Conservation (phyloP, 371 early-diverging fungal genomes). For the Mucor racemosus region DNA sequence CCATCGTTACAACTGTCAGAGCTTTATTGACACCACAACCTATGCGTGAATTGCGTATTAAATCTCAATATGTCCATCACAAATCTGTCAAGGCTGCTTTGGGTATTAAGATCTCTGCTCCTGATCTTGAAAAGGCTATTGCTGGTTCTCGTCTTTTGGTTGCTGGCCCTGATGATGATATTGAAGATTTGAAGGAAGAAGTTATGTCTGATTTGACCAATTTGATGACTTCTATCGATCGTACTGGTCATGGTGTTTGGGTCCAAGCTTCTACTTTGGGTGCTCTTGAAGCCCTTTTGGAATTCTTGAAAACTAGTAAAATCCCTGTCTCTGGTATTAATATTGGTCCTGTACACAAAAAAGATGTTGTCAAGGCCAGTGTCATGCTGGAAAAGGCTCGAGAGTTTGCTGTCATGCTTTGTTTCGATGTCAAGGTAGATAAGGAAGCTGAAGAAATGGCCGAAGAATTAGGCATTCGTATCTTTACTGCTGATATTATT, state of each 20-base stretch:
- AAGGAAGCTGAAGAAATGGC: conserved; percentile 96
- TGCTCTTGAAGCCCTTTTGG: conserved; percentile 98
- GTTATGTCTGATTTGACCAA: conserved; percentile 89
- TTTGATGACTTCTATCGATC: conserved; percentile 83
- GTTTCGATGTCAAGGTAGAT: conserved; percentile 99
- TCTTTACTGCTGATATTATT: conserved; percentile 99
- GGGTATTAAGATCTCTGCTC: conserved; percentile 98
- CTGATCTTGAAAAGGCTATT: conserved; percentile 97
- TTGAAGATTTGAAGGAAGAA: conserved; percentile 93
- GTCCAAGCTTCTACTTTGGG: conserved; percentile 99
- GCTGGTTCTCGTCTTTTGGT: conserved; percentile 98
- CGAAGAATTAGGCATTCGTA: conserved; percentile 89
- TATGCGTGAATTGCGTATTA: conserved; percentile 97
- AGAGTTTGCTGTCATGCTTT: conserved; percentile 95
- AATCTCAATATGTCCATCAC: conserved; percentile 96
- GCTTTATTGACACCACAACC: conserved; percentile 99
- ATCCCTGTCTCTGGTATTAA: conserved; percentile 98
- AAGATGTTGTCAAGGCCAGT: conserved; percentile 95
- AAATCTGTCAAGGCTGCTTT: conserved; percentile 97
- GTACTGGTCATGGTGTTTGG: conserved; percentile 95
- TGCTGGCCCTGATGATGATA: conserved; percentile 95
- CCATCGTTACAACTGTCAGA: conserved; percentile 95
- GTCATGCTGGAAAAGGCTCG: conserved; percentile 93
- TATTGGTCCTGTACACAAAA: conserved; percentile 99
- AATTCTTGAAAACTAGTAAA: conserved; percentile 92